These are phyloP conservation scores for Starmerella kuoi DNA, from an alignment of 805 yeast genomes.

Conservation along the genomic window DNA sequence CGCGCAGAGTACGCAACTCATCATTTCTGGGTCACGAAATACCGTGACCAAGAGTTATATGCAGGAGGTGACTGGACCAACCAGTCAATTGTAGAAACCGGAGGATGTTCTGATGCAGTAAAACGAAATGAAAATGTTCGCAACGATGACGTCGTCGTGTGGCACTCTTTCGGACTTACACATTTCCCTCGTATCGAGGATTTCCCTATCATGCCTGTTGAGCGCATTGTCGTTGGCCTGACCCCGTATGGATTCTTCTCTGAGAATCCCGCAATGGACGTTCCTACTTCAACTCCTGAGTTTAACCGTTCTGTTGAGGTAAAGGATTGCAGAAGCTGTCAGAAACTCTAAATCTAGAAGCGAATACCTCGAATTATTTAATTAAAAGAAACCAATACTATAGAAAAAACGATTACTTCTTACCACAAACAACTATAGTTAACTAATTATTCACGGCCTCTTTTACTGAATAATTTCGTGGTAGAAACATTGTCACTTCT, in stretches of 20 bases:
- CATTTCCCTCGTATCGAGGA: conserved; percentile 75
- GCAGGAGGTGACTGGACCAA: conserved; percentile 82
- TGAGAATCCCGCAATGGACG: conserved; percentile 65
- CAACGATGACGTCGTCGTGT: conserved; percentile 58
- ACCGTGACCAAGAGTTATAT: conserved; percentile 53
- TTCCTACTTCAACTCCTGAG: conserved; percentile 53
- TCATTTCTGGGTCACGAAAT: conserved; percentile 72
- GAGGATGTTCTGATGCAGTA: conserved; percentile 22
- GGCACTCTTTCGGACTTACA: conserved; percentile 73
- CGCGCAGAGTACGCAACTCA: conserved; percentile 66
- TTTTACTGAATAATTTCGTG: no score
- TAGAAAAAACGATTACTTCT: no score
- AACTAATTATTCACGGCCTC: no score
- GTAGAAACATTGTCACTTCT: no score
- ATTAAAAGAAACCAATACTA: background rate
- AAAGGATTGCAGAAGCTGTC: conserved; percentile 19
- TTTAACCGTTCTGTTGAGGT: conserved; percentile 47
- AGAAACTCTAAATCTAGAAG: conserved; percentile 29
- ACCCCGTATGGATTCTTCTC: conserved; percentile 65
- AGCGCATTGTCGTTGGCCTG: conserved; percentile 52
- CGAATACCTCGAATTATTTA: background rate
- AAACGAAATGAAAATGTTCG: conserved; percentile 44
- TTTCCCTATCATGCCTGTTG: conserved; percentile 83
- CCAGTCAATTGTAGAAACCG: conserved; percentile 59
- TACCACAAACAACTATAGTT: no score